Conservation (phyloP, 1,284 basidiomycete genomes). For the Takashimella koratensis region DNA sequence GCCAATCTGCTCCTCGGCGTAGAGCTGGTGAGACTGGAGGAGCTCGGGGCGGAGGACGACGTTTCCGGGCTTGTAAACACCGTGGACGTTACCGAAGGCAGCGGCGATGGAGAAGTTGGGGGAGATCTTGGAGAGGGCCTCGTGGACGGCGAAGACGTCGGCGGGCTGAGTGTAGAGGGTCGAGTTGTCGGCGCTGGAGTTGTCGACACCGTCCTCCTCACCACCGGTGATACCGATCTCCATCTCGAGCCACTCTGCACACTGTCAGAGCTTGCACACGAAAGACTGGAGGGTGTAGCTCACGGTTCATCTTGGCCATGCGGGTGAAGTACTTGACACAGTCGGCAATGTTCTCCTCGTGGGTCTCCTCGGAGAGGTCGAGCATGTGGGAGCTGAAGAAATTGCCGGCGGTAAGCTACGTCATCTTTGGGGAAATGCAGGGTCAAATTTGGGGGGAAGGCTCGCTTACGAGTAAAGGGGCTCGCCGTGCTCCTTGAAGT, state of each 20-base stretch:
- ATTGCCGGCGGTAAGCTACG: neutral
- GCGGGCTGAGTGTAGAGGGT: slow-evolving; percentile 96
- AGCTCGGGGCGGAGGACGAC: slow-evolving; percentile 89
- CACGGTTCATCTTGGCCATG: slow-evolving; percentile 78
- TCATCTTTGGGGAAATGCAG: neutral
- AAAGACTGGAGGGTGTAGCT: slow-evolving; percentile 17
- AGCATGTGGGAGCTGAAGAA: slow-evolving; percentile 85
- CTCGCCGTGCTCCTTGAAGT: slow-evolving; percentile 84
- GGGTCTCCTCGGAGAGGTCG: slow-evolving; percentile 95
- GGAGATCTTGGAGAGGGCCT: slow-evolving; percentile 74
- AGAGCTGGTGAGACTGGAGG: slow-evolving; percentile 85
- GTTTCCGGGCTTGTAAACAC: slow-evolving; percentile 93
- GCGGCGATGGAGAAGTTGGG: slow-evolving; percentile 97
- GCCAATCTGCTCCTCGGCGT: slow-evolving; percentile 68
- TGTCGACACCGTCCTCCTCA: slow-evolving; percentile 98
- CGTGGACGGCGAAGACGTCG: slow-evolving; percentile 90
- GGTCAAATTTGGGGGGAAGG: neutral
- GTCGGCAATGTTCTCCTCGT: slow-evolving; percentile 93
- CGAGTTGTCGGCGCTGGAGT: slow-evolving; percentile 89
- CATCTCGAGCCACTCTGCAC: slow-evolving; percentile 93
- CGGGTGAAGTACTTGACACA: slow-evolving; percentile 95
- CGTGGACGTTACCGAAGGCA: slow-evolving; percentile 89
- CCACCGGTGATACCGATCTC: slow-evolving; percentile 99
- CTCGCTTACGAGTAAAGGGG: slow-evolving; percentile 74
- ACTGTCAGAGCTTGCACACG: neutral